These are phyloP conservation scores for Lipomyces anomalus DNA, from an alignment of 805 yeast species.

Conservation along the genomic window DNA sequence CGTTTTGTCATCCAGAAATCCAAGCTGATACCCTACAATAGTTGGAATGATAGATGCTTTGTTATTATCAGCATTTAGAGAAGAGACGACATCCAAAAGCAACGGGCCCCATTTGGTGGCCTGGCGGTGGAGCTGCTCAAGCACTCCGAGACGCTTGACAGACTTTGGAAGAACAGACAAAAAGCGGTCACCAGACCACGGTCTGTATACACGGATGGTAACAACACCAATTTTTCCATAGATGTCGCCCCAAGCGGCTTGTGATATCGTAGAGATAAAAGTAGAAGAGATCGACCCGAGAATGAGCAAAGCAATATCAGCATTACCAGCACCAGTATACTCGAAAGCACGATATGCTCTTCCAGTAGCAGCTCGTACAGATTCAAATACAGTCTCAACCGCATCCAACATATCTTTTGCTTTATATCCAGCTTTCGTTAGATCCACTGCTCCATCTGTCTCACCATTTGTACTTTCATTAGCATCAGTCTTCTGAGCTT, in stretches of 20 bases:
- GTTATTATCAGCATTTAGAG: conserved; percentile 35
- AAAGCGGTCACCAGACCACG: conserved; percentile 56
- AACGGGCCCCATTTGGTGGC: conserved; percentile 58
- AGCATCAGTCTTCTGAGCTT: conserved; percentile 17
- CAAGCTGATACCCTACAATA: conserved; percentile 54
- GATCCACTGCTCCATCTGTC: conserved; percentile 1
- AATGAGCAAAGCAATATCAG: conserved; percentile 51
- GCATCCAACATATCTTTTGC: conserved; percentile 8
- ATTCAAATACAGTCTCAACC: conserved; percentile 26
- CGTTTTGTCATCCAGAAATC: conserved; percentile 38
- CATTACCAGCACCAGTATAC: conserved; percentile 38
- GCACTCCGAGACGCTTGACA: conserved; percentile 51
- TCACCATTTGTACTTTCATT: conserved; percentile 10
- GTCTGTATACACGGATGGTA: conserved; percentile 62
- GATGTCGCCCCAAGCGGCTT: conserved; percentile 28
- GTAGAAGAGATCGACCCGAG: conserved; percentile 54
- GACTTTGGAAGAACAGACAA: conserved; percentile 48
- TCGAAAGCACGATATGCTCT: conserved; percentile 40
- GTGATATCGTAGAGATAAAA: conserved; percentile 38
- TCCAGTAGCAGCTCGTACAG: conserved; percentile 34
- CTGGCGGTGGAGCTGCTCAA: conserved; percentile 55
- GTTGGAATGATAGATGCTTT: conserved; percentile 26
- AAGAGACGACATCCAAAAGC: conserved; percentile 65
- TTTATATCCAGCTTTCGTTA: conserved; percentile 2
- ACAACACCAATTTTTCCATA: conserved; percentile 44